Percentiles rank a stretch among this genome's conserved stretches.
These are phyloP conservation scores for Coemansia sp. DNA, from an alignment of 192 early-diverging fungal genomes.

Conservation along the genomic window DNA sequence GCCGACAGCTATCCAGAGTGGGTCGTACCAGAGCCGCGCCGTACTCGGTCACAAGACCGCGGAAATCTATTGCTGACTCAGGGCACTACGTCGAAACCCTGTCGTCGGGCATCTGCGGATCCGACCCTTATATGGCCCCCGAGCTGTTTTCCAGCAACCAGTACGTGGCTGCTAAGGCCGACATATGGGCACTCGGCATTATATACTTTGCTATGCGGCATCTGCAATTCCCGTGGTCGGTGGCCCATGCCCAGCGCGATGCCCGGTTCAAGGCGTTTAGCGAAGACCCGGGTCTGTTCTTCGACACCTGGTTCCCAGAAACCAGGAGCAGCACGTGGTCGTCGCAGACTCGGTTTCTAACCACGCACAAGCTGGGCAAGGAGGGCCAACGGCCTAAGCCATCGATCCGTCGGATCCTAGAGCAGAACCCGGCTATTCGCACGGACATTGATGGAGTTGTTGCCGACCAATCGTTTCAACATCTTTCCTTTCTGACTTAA, in stretches of 20 bases:
- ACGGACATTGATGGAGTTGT: constrained; percentile 26
- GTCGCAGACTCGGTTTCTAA: constrained; percentile 3
- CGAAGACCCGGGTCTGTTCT: constrained; percentile 14
- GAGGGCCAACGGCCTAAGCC: neutral
- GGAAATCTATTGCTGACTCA: neutral
- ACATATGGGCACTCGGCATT: constrained; percentile 88
- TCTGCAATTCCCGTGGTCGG: constrained; percentile 66
- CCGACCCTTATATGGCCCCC: constrained; percentile 94
- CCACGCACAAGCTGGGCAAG: neutral
- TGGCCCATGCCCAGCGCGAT: constrained; percentile 46
- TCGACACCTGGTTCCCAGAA: constrained; percentile 33
- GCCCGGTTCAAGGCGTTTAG: constrained; percentile 19
- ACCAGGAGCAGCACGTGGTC: constrained; percentile 4
- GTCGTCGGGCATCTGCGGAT: constrained; percentile 74
- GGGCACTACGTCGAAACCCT: constrained; percentile 35
- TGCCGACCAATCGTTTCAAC: constrained; percentile 22
- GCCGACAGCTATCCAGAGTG: constrained; percentile 1
- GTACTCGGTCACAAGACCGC: constrained; percentile 17
- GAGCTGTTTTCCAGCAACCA: constrained; percentile 61
- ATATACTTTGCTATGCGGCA: constrained; percentile 73
- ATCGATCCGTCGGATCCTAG: constrained; percentile 24
- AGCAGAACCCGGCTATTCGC: constrained; percentile 23
- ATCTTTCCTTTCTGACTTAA: neutral
- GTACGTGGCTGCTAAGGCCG: constrained; percentile 77
- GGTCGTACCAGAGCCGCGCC: constrained; percentile 22